Percentiles rank a stretch among this genome's conserved stretches.
Evolutionary conservation across 2,329 filamentous ascomycete species (phyloP).

Genomic region (Botrytis byssoidea): DNA sequence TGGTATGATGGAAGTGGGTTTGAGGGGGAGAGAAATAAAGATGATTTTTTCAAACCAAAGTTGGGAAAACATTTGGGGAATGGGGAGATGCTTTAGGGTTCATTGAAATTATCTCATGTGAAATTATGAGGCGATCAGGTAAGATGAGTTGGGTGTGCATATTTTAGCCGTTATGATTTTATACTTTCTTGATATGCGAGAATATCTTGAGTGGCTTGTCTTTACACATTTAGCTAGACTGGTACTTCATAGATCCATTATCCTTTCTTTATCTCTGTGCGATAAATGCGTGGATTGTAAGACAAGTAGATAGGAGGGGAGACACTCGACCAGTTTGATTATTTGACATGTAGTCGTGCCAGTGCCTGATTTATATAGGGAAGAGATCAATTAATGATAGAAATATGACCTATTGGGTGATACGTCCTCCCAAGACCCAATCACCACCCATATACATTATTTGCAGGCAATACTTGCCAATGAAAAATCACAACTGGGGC

Average conservation of each 20-base stretch:
- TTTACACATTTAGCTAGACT: too few species aligned
- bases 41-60: conserved; percentile 8
- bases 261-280: not conserved
- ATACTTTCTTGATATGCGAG: not conserved
- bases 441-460: not conserved
- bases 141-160: not conserved
- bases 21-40: conserved; percentile 11
- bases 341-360: not conserved
- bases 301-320: not conserved
- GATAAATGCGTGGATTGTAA: not conserved
- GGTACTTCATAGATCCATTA: too few species aligned
- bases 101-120: not conserved
- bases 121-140: not conserved
- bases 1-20: conserved; percentile 10
- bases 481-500: not conserved
- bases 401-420: not conserved
- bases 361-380: not conserved
- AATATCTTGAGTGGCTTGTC: not conserved
- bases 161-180: not conserved
- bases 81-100: not conserved
- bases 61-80: not conserved
- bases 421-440: not conserved
- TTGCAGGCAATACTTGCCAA: not conserved
- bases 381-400: not conserved
- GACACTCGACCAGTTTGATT: not conserved